These are phyloP conservation scores for Colletotrichum sp. DNA, from an alignment of 2,329 filamentous ascomycete species.

Conservation along the genomic window DNA sequence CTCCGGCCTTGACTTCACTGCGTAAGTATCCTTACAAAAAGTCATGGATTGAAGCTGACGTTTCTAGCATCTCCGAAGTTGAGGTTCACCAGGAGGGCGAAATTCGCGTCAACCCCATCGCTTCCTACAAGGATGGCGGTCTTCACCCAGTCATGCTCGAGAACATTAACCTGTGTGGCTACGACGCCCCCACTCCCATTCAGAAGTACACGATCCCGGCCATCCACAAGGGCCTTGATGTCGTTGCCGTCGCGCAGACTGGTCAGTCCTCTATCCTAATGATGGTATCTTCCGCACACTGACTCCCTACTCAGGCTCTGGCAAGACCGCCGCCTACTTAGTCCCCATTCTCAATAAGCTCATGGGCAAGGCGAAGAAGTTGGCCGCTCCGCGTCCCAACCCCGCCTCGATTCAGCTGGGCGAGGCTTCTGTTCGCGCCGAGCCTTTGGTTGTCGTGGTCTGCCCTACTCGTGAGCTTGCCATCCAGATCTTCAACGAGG, in stretches of 20 bases:
- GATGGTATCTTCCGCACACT: constrained; percentile 2
- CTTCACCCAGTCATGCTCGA: constrained; percentile 83
- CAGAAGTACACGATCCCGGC: constrained; percentile 86
- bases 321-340: constrained; percentile 93
- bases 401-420: constrained; percentile 58
- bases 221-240: constrained; percentile 76
- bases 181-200: constrained; percentile 79
- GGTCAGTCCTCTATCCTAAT: constrained; percentile 58
- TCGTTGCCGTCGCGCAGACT: constrained; percentile 91
- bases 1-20: constrained; percentile 67
- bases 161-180: constrained; percentile 78
- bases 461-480: constrained; percentile 89
- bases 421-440: constrained; percentile 66
- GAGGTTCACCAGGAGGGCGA: constrained; percentile 63
- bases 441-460: constrained; percentile 87
- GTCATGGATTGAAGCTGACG: constrained; percentile 27
- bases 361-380: constrained; percentile 94
- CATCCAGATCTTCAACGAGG: constrained; percentile 94
- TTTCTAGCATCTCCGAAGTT: constrained; percentile 57
- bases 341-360: constrained; percentile 88
- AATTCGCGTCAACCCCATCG: constrained; percentile 53
- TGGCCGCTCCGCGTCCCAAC: constrained; percentile 79
- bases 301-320: constrained; percentile 69
- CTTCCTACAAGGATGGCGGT: constrained; percentile 75
- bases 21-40: constrained; percentile 44